Conservation (phyloP, 208 protist genomes). For the Phytomonas sp. region DNA sequence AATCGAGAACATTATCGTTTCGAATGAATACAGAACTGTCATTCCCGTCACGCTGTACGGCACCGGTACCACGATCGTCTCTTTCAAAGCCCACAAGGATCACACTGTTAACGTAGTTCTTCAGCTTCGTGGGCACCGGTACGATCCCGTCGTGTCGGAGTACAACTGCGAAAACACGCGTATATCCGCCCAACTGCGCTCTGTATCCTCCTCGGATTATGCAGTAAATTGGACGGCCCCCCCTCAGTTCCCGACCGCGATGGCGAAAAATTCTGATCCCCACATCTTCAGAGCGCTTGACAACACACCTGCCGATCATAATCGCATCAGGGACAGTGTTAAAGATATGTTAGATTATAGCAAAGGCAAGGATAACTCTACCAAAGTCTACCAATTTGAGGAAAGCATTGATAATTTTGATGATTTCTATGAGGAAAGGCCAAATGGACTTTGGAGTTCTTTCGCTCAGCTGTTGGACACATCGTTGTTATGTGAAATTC, state of each 20-base stretch:
- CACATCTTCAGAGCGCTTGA: neutral
- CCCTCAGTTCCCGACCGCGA: neutral
- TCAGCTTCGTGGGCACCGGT: conserved; percentile 37
- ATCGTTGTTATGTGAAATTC: conserved; percentile 46
- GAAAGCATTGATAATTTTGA: neutral
- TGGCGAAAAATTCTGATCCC: neutral
- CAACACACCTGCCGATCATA: neutral
- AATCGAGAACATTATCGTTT: conserved; percentile 7
- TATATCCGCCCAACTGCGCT: conserved; percentile 31
- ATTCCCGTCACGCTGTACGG: conserved; percentile 17
- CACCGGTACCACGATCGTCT: conserved; percentile 20
- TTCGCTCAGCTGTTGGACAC: conserved; percentile 50
- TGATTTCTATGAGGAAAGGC: neutral
- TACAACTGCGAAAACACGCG: conserved; percentile 39
- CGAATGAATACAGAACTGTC: neutral
- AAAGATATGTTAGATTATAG: neutral
- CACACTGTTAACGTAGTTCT: conserved; percentile 34
- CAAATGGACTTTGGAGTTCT: conserved; percentile 35
- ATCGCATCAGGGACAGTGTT: neutral
- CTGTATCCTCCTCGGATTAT: neutral
- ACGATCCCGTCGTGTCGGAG: conserved; percentile 19
- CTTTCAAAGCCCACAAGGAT: conserved; percentile 21
- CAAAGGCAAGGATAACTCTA: neutral
- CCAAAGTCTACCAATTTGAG: neutral
- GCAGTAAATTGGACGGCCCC: neutral